These are phyloP conservation scores for Cyclotella sp. DNA, from an alignment of 108 stramenopile species.

Conservation along the genomic window DNA sequence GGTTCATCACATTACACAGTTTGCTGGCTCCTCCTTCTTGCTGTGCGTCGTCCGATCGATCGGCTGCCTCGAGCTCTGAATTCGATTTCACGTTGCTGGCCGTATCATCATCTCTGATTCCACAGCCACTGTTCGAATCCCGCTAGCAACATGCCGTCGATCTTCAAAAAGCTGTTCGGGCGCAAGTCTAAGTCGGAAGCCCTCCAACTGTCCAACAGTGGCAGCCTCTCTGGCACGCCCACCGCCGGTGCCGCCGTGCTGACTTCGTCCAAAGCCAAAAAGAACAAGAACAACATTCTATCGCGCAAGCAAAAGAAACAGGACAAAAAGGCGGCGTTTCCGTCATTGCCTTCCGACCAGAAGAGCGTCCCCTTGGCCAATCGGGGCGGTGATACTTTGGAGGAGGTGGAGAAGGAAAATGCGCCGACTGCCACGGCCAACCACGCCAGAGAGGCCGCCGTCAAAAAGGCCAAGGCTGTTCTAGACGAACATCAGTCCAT, in stretches of 20 bases:
- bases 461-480: not conserved
- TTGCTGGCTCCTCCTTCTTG: no score
- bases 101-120: not conserved
- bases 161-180: slow-evolving; percentile 49
- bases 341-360: slow-evolving; percentile 9
- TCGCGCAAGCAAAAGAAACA: slow-evolving; percentile 45
- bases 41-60: no score
- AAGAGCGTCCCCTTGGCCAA: slow-evolving; percentile 1
- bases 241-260: slow-evolving; percentile 2
- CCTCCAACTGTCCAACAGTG: slow-evolving; percentile 9
- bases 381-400: not conserved
- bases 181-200: slow-evolving; percentile 26
- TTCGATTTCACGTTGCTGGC: not conserved
- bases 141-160: slow-evolving; percentile 13
- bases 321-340: slow-evolving; percentile 46
- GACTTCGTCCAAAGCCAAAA: not conserved
- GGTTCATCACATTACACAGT: no score
- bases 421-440: not conserved
- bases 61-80: no score
- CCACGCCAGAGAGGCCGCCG: not conserved
- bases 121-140: not conserved
- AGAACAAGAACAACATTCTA: slow-evolving; percentile 32
- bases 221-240: slow-evolving; percentile 14
- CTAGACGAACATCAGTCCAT: slow-evolving; percentile 21
- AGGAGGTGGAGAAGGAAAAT: slow-evolving; percentile 18